Evolutionary conservation across 148 eudicot species (phyloP), one percentile per base, ranked within the genome.

Genomic region (Chenopodium formosanum): DNA sequence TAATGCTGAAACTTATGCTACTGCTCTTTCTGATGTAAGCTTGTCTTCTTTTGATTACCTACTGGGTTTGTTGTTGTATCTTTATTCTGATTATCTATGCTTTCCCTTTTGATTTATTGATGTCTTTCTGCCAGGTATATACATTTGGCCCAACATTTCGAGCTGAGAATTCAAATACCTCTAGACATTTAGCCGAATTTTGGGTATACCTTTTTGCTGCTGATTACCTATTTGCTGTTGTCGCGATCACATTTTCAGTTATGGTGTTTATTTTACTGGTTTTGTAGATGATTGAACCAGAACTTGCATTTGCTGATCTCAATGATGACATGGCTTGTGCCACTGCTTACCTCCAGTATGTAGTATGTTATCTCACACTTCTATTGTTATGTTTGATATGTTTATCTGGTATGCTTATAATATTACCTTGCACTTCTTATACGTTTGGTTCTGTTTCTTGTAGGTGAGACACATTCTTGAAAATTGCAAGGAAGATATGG

Each of bases 291-390:
- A 96, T 96, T 85, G 99, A 96, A 86, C 98, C 98, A 48, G 99
- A 96, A 83, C 97, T 96, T 80, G 99, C 99, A 80, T 96, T 96
- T 86, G 97, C 99, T 76, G 97, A 96, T 85, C 89, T 96, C 76
- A 86, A 90, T 80, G 99, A 94, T 86, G 99, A 96, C 90, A 96
- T 96, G 99, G 99, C 99, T 62, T 96, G 99, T 89, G 99, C 99
- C 70, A 91, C 95, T 83, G 97, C 98, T 86, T 96, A 94, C 89
- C 95, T 94, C 93, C 97, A 96, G 99, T 94, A 96, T 84, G 99
- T 96, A 91, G 99, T 96, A 96, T 83, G 98, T 94, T 87, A 88
- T 92, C 84, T 63, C 81, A 83, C 75, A 62, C 82, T 73, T 83
- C 75, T 73, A 40, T 65, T 44, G 58, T 75, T 63, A 8, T 46